Conservation (phyloP, 2,329 filamentous ascomycete genomes). For the Ascomycota sp. region DNA sequence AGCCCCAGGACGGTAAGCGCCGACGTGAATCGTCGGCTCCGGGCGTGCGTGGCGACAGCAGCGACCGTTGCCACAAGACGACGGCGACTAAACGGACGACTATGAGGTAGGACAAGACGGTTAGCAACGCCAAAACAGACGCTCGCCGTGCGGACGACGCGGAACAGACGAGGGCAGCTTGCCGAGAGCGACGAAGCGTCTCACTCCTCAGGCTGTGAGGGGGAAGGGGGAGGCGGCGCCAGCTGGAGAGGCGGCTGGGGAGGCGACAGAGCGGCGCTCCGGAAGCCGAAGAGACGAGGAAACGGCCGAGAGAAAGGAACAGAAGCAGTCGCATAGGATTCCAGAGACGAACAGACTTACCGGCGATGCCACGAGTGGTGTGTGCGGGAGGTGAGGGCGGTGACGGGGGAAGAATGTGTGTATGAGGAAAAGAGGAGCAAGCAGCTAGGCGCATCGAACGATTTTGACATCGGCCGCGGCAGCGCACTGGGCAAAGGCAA, state of each 20-base stretch:
- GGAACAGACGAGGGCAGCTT: no score
- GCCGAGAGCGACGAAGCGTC: no score
- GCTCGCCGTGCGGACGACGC: no score
- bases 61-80: constrained; percentile 1
- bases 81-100: constrained; percentile 5
- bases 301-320: constrained; percentile 8
- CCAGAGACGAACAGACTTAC: constrained; percentile 17
- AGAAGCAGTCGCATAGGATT: constrained; percentile 15
- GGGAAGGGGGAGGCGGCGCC: constrained; percentile 1
- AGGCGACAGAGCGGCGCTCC: constrained; percentile 3
- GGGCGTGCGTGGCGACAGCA: constrained; percentile 12
- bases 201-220: no score
- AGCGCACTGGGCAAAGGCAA: no score
- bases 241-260: neutral
- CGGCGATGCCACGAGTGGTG: constrained; percentile 12
- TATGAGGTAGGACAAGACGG: neutral
- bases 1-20: constrained; percentile 14
- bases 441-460: constrained; percentile 17
- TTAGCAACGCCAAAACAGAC: no score
- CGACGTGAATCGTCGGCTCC: constrained; percentile 8
- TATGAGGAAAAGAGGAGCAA: constrained; percentile 22
- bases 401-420: constrained; percentile 17
- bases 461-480: constrained; percentile 19
- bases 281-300: constrained; percentile 5
- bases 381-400: constrained; percentile 14